Base-by-base conservation (phyloP, 2,329 filamentous ascomycete species). In the Ceratocystis cubensis region DNA sequence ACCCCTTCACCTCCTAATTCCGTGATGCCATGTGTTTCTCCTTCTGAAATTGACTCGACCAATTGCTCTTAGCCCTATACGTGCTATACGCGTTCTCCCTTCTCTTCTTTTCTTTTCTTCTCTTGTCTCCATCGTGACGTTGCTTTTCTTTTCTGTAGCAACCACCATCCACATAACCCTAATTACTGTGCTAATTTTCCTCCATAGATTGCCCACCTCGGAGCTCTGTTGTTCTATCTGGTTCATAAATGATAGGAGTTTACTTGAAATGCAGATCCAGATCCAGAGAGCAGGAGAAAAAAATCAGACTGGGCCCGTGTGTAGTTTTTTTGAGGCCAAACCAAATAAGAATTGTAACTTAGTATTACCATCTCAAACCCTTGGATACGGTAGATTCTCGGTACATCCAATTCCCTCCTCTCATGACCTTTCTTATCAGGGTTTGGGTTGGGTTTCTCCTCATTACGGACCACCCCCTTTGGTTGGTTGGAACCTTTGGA, bases 271-370 rank as follows among this genome's bases (percentile, higher is more conserved):
- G 25, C 4, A 37, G 17, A 41, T 28, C 20, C 56, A 30, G 33
- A 41, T 41, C 10, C 37, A 59, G 28, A n/a, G 56, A 25, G 4
- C 56, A 33, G 28, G 20, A 59, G 15, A 59, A 59, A 33, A 59
- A 59, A 59, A 4, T 59, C 30, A 7, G 6, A 59, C 56, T 37
- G 56, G 56, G 56, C 56, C 56, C 56, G 56, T 59, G 56, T 59
- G 56, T 59, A 10, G n/a, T 37, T 57, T 30, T 57, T 59, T 59
- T 33, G 56, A 59, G 56, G 56, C 56, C 56, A 59, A 59, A 33
- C 25, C 28, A 33, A 17, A 59, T 8, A 15, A 30, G 56, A 59
- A 59, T 59, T 7, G 28, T 1, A n/a, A 17, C 46, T 7, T 22
- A 6, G n/a, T 22, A 48, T 5, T 53, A 28, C 48, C 5, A 28